Evolutionary conservation across 176 grass and related monocot genomes (phyloP).

Genomic region (Phoenix dactylifera): DNA sequence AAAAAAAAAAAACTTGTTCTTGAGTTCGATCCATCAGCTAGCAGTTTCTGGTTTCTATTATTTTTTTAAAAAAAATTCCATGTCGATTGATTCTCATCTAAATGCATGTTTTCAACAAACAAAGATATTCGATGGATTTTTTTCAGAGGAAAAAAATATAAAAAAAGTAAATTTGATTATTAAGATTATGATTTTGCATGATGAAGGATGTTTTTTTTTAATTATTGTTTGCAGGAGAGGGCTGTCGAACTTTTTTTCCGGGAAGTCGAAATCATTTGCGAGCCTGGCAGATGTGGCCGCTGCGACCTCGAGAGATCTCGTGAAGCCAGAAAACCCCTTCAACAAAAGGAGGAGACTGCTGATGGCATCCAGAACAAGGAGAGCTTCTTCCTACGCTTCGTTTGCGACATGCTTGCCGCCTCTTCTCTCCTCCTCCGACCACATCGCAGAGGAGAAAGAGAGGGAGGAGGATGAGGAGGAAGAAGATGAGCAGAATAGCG

Average conservation of each 20-base stretch:
- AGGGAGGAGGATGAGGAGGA: conserved; percentile 17
- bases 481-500: conserved; percentile 6
- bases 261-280: conserved; percentile 93
- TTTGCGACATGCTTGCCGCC: conserved; percentile 48
- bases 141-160: no score
- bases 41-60: no score
- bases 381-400: conserved; percentile 39
- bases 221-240: conserved; percentile 45
- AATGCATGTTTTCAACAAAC: no score
- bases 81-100: no score
- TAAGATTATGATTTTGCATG: no score
- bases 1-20: no score
- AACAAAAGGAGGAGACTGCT: conserved; percentile 81
- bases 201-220: background rate
- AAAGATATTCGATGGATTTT: no score
- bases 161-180: no score
- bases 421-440: conserved; percentile 27
- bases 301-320: conserved; percentile 42
- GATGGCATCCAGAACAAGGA: conserved; percentile 38
- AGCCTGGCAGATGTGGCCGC: conserved; percentile 53
- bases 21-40: no score
- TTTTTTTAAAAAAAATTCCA: no score
- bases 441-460: background rate
- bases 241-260: conserved; percentile 88
- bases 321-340: conserved; percentile 93